Evolutionary conservation across 768 basidiomycete species (phyloP), one percentile per base, ranked within the genome.

Genomic region (Tremella yokohamensis): DNA sequence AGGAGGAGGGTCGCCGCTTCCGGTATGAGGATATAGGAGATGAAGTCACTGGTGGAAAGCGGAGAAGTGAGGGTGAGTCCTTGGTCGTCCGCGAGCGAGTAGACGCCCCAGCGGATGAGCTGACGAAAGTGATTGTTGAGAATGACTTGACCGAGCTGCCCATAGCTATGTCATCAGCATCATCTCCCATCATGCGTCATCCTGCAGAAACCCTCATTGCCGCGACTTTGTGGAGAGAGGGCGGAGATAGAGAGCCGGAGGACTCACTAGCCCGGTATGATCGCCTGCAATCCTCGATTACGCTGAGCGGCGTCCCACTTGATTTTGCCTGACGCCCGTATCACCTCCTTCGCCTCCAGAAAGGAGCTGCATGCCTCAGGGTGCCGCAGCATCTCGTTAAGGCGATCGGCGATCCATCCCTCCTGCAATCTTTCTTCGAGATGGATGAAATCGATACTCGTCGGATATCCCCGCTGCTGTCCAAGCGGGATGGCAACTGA

Each of bases 21-120:
- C 1, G 94, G 94, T 1, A 97, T 84, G n/a, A 98, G 82, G 26
- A 97, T 82, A 15, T 85, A 85, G 39, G 87, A 84, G 38, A 90
- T 81, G 69, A 92, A 94, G 57, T 90, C 86, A 34, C 83, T 82
- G 0, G 84, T 80, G 1, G 84, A 83, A 20, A 97, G 82, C 0
- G 93, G 74, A 48, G 49, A 29, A 51, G 44, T 24, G 19, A 1
- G 1, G 55, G 40, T 4, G 11, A 11, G 11, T 8, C 42, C 42
- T n/a, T 45, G 42, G 15, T n/a, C 6, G 18, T 63, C 22, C 22
- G 55, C 34, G 45, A 12, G 52, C 26, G 9, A 59, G 55, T 16
- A n/a, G n/a, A 39, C 13, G 13, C 61, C 60, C 57, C 62, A 60
- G 47, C 54, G n/a, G 44, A 60, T 40, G 15, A 66, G 47, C 15